Evolutionary conservation across 1,139 yeast genomes (phyloP).

Genomic region (Pneumocystis oryctolagi): DNA sequence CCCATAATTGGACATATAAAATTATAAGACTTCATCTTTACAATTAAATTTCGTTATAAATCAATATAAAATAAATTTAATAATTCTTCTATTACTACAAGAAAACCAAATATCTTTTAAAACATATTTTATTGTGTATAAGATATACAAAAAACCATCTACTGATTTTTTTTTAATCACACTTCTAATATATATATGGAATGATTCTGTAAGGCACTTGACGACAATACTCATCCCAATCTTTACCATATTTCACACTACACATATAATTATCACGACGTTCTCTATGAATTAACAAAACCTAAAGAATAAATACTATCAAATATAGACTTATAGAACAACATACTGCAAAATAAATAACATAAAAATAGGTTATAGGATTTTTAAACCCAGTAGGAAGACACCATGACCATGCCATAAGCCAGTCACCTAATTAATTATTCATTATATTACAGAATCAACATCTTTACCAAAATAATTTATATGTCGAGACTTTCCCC

Average conservation of each 20-base stretch:
- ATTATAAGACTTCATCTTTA: constrained; percentile 53
- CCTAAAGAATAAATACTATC: neutral
- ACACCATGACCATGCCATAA: constrained; percentile 86
- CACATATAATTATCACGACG: constrained; percentile 85
- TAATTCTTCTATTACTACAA: neutral
- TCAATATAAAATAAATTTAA: neutral
- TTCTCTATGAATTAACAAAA: constrained; percentile 71
- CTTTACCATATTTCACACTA: constrained; percentile 63
- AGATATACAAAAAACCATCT: neutral
- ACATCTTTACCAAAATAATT: constrained; percentile 50
- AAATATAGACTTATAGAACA: neutral
- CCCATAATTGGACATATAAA: constrained; percentile 63
- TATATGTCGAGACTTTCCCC: constrained; percentile 85
- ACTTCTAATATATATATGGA: constrained; percentile 58
- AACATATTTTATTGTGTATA: neutral
- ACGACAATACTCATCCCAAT: constrained; percentile 70
- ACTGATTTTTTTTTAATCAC: neutral
- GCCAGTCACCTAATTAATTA: constrained; percentile 49
- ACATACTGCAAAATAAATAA: constrained; percentile 55
- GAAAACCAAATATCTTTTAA: neutral
- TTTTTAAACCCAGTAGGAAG: constrained; percentile 74
- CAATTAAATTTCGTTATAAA: constrained; percentile 2
- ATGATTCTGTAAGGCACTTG: constrained; percentile 78
- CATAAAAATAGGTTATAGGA: constrained; percentile 75
- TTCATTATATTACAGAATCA: neutral